Evolutionary conservation across 331 rosid species (phyloP).

Genomic region (Malus hybrid): DNA sequence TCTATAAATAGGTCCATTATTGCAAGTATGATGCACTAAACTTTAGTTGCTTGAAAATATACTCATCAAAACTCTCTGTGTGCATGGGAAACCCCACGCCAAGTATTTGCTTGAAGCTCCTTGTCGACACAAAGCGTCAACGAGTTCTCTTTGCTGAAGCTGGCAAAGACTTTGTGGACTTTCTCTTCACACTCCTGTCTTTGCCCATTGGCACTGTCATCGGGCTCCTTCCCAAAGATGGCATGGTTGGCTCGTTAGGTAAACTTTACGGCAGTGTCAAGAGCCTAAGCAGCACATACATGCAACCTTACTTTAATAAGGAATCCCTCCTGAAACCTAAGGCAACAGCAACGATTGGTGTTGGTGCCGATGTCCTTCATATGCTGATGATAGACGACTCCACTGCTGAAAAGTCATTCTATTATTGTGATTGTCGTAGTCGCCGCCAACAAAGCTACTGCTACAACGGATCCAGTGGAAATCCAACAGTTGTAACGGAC

Average conservation of each 20-base stretch:
- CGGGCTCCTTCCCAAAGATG: background rate
- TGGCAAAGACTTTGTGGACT: conserved; percentile 18
- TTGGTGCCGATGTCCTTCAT: background rate
- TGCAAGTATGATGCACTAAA: too few species aligned
- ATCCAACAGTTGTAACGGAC: too few species aligned
- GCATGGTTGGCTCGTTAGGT: conserved; percentile 8
- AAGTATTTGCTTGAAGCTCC: conserved; percentile 13
- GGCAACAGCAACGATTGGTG: too few species aligned
- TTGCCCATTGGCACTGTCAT: conserved; percentile 16
- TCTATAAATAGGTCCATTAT: too few species aligned
- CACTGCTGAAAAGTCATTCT: too few species aligned
- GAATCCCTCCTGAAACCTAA: conserved; percentile 11
- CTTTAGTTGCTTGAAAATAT: too few species aligned
- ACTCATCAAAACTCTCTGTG: too few species aligned
- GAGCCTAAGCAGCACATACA: conserved; percentile 5
- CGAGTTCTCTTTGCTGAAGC: conserved; percentile 26
- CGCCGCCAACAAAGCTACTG: too few species aligned
- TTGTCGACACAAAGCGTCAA: background rate
- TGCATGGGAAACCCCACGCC: background rate
- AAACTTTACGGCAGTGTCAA: conserved; percentile 21
- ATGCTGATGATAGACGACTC: background rate
- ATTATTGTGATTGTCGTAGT: too few species aligned
- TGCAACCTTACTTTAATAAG: conserved; percentile 10
- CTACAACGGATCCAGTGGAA: too few species aligned
- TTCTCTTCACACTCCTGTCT: conserved; percentile 17